Evolutionary conservation across 306 rosid species (phyloP), one percentile per base, ranked within the genome.

Genomic region (Trichosanthes truncata): DNA sequence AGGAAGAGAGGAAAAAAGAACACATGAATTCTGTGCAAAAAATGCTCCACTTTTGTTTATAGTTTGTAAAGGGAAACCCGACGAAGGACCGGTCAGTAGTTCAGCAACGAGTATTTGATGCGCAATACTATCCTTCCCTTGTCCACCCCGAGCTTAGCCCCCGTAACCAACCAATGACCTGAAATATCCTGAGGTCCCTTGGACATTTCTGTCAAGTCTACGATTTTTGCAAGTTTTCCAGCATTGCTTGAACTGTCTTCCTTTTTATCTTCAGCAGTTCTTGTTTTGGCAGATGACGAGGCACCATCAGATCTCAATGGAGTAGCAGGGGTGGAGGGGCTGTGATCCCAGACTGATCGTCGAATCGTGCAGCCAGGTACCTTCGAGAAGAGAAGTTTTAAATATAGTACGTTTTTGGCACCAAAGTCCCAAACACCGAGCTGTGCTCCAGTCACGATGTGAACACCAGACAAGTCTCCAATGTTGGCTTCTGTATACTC

Each of bases 391-490:
- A 95, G 95, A 66, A 92, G 97, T 81, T 95, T 95, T 84, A 95
- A 93, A 81, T 95, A 93, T 53, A 95, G 79, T 61, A 95, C 98
- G 65, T 95, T 95, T 86, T 92, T 95, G 65, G 98, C 89, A 62
- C 98, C 98, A 1, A 95, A 95, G 76, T 95, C 93, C 98, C 98
- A 95, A 51, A 95, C 98, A 57, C 99, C 96, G 21, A 96, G 97
- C 87, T 96, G 99, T 5, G 98, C 97, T 3, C 99, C 99, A 0
- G 99, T 96, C 84, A 96, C 99, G 72, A 96, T 90, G 84, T 91
- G 91, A 80, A 93, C 99, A 68, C 99, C 99, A 31, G 98, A 93
- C 60, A 96, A 95, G 89, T 96, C 98, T 2, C 99, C 99, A 5
- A 96, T 96, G 83, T 85, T 88, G 31, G 97, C 88, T 79, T 93